Conservation (phyloP, 257 asterid genomes). For the Mitragyna speciosa region DNA sequence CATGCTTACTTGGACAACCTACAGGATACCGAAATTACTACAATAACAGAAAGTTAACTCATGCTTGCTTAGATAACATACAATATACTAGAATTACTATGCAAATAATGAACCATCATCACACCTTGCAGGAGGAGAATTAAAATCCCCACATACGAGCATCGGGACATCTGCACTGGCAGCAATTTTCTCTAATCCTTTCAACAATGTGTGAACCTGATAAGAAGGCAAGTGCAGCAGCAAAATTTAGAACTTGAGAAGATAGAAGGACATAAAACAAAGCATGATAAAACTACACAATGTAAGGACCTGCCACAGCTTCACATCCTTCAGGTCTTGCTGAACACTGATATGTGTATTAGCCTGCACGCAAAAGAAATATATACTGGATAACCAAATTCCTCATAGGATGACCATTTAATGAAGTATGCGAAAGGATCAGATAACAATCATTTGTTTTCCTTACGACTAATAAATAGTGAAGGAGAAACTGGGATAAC, state of each 20-base stretch:
- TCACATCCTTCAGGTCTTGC: constrained; percentile 89
- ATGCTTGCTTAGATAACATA: not conserved
- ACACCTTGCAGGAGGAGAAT: constrained; percentile 91
- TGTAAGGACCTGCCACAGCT: constrained; percentile 90
- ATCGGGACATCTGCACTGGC: constrained; percentile 92
- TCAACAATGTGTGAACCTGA: constrained; percentile 88
- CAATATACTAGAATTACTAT: not conserved
- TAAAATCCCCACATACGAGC: constrained; percentile 98
- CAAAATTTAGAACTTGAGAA: constrained; percentile 17
- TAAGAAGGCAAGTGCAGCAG: constrained; percentile 21
- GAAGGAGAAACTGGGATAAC: too few species aligned
- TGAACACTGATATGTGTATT: constrained; percentile 90
- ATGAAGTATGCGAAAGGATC: not conserved
- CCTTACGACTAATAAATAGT: too few species aligned
- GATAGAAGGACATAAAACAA: not conserved
- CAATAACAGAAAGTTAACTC: not conserved
- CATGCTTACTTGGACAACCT: not conserved
- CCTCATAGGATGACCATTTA: constrained; percentile 17
- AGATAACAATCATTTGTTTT: too few species aligned
- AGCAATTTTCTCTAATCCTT: constrained; percentile 96
- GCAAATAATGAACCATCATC: constrained; percentile 13
- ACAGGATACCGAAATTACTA: not conserved
- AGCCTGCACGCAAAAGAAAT: constrained; percentile 58
- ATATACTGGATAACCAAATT: constrained; percentile 21
- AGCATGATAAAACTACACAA: not conserved